Base-by-base conservation (phyloP, 352 stramenopile genomes). In the Blastocystis sp. region DNA sequence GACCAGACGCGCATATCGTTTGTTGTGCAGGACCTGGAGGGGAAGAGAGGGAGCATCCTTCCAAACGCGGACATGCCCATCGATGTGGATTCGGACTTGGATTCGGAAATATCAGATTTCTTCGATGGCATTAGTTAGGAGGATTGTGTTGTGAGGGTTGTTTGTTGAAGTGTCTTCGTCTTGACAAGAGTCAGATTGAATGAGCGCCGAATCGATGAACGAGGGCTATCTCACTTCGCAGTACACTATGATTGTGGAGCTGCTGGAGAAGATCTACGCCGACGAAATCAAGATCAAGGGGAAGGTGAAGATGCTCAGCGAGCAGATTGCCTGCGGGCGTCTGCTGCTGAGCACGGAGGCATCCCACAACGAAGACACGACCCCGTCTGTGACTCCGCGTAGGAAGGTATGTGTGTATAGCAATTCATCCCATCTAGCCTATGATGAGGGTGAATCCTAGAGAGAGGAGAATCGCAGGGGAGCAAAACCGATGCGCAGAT, bases 221-320 rank as follows among this genome's bases (percentile, higher is more conserved):
- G 48, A 56, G 48, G 14, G 48, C 0, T 14, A 56, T 14, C 14
- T 56, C 5, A 0, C 48, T 7, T 14, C 48, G 48, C 48, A 56
- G 69, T 53, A 52, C 17, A 59, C 65, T 2, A 28, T 23, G 11
- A 53, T 84, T 48, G 56, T 84, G 10, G 56, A 69, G 23, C 34
- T 84, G 21, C 53, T 84, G 14, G 38, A 84, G 56, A 66, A 69
- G 34, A 56, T 84, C 53, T 84, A 84, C 17, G n/a, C 74, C 34
- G 74, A 84, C 52, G 45, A 69, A n/a, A 84, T 84, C 41, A 38
- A 48, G 11, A 28, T 84, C 14, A 84, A 84, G 56, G 53, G 45
- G 19, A 45, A 56, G 40, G 48, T 67, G 0, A 84, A 84, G 34
- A 67, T 67, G 34, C 14, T 84, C 7, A 43, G 52, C 17, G 48